phyloP scores from a whole-genome alignment of 148 eudicot species.

The Talinum fruticosum region DNA sequence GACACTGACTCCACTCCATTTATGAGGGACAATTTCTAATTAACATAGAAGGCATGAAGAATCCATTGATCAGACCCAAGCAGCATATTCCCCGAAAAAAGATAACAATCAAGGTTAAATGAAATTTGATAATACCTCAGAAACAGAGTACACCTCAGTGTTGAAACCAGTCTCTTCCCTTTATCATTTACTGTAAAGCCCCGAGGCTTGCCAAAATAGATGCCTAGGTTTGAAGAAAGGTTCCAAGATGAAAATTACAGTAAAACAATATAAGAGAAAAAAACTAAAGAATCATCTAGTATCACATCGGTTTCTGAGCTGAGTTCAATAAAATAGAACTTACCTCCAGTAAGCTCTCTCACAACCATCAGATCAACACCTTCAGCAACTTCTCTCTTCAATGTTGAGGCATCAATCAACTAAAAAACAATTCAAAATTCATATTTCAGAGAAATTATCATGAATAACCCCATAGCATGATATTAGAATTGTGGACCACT shows the following conservation, averaged over 20 bases:
- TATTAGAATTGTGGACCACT: no score
- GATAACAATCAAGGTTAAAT: background rate
- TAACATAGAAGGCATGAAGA: no score
- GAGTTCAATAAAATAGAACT: constrained; percentile 11
- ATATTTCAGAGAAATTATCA: background rate
- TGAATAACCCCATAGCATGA: background rate
- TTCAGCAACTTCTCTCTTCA: constrained; percentile 95
- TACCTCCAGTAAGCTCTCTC: constrained; percentile 96
- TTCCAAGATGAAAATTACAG: constrained; percentile 7
- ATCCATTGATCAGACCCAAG: no score
- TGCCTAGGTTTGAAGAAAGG: constrained; percentile 43
- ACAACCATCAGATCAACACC: constrained; percentile 98
- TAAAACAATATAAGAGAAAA: background rate
- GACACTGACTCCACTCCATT: no score
- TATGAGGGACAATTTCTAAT: no score
- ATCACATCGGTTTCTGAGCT: background rate
- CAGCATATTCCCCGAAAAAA: no score
- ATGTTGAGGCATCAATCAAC: constrained; percentile 87
- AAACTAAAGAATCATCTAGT: background rate
- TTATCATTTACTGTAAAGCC: constrained; percentile 75
- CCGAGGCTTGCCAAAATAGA: constrained; percentile 96
- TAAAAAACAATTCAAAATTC: constrained; percentile 22
- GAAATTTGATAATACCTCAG: constrained; percentile 57
- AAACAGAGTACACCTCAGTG: constrained; percentile 79
- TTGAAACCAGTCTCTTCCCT: constrained; percentile 91